Evolutionary conservation across 495 filamentous ascomycete species (phyloP).

Genomic region (Penicillium maclennaniae): DNA sequence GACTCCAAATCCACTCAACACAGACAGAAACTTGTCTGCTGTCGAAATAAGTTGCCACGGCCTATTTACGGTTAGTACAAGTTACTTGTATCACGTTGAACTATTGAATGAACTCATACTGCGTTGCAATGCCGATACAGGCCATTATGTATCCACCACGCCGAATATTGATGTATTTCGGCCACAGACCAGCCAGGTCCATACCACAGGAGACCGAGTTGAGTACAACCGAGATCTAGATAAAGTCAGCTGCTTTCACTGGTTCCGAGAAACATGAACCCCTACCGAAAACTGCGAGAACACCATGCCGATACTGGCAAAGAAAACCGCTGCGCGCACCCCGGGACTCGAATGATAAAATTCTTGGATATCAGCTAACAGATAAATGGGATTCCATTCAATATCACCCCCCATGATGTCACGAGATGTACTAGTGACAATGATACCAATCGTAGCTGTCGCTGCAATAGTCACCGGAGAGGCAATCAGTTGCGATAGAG

Average conservation of each 20-base stretch:
- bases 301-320: background rate
- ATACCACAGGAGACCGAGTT: constrained; percentile 7
- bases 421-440: constrained; percentile 5
- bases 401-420: constrained; percentile 5
- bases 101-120: background rate
- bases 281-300: background rate
- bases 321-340: constrained; percentile 1
- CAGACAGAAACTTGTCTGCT: constrained; percentile 38
- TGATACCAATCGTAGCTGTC: constrained; percentile 3
- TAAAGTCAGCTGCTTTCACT: background rate
- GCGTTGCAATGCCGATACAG: background rate
- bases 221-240: constrained; percentile 3
- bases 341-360: constrained; percentile 1
- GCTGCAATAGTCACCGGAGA: constrained; percentile 2
- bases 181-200: constrained; percentile 44
- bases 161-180: constrained; percentile 48
- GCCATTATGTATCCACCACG: constrained; percentile 30
- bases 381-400: constrained; percentile 5
- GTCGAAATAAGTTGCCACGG: constrained; percentile 46
- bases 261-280: background rate
- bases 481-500: constrained; percentile 3
- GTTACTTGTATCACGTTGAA: background rate
- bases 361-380: constrained; percentile 2
- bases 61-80: constrained; percentile 11
- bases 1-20: constrained; percentile 41